phyloP scores from a whole-genome alignment of 345 rosid species.

The Aquilaria yunnanensis region DNA sequence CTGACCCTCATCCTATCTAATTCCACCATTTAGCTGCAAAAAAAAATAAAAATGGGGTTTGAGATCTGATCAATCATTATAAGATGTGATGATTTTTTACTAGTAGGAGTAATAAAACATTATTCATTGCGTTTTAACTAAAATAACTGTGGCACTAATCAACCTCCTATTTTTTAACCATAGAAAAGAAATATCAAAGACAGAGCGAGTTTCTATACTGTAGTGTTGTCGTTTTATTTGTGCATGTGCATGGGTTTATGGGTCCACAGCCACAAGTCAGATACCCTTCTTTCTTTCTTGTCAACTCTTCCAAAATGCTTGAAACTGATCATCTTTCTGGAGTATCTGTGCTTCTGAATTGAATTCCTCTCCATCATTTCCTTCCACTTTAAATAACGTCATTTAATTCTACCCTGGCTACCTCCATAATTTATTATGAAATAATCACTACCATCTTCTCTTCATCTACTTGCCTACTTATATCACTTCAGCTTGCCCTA shows the following conservation, averaged over 20 bases:
- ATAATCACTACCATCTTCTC: background rate
- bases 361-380: constrained; percentile 15
- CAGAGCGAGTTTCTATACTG: constrained; percentile 3
- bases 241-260: background rate
- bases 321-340: constrained; percentile 24
- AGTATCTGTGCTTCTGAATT: constrained; percentile 22
- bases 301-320: constrained; percentile 11
- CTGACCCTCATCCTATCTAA: too few relatives aligned
- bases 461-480: background rate
- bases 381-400: background rate
- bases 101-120: too few relatives aligned
- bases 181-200: constrained; percentile 2
- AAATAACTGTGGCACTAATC: too few relatives aligned
- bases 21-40: too few relatives aligned
- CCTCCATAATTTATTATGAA: background rate
- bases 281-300: constrained; percentile 2
- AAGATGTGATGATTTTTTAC: too few relatives aligned
- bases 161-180: too few relatives aligned
- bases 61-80: too few relatives aligned
- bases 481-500: constrained; percentile 14
- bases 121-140: too few relatives aligned
- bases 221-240: constrained; percentile 2
- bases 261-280: constrained; percentile 14
- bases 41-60: too few relatives aligned
- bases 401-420: constrained; percentile 13